phyloP scores from a whole-genome alignment of 2,329 filamentous ascomycete genomes.

The Neobulgaria alba region DNA sequence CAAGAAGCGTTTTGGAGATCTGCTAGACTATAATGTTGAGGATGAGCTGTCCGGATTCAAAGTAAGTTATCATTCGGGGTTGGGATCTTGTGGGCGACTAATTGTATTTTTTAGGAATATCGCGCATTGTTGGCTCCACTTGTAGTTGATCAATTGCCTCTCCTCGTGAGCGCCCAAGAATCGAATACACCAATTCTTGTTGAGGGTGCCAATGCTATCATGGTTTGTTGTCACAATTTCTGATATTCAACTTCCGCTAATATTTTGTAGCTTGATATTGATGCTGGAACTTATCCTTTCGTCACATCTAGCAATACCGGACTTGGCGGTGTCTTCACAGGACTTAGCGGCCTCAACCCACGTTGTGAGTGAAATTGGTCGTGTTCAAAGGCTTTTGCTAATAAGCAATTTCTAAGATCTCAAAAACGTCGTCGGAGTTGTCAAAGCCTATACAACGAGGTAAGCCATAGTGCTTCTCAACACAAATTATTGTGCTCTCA shows the following conservation, averaged over 20 bases:
- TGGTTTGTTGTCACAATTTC: slow-evolving; percentile 29
- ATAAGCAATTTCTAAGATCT: slow-evolving; percentile 28
- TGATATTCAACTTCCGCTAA: background rate
- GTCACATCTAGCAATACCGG: slow-evolving; percentile 29
- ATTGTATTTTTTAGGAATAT: slow-evolving; percentile 37
- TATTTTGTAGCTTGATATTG: slow-evolving; percentile 39
- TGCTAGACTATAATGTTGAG: slow-evolving; percentile 58
- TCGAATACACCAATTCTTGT: slow-evolving; percentile 53
- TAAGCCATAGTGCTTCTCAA: background rate
- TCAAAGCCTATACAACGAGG: slow-evolving; percentile 47
- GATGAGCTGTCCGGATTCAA: slow-evolving; percentile 58
- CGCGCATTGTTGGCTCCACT: slow-evolving; percentile 48
- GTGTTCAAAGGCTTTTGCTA: background rate
- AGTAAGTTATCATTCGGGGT: slow-evolving; percentile 21
- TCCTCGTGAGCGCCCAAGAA: slow-evolving; percentile 53
- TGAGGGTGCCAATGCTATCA: slow-evolving; percentile 59
- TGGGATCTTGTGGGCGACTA: no score
- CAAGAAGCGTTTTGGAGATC: slow-evolving; percentile 59
- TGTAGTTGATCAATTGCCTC: slow-evolving; percentile 54
- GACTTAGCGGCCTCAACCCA: slow-evolving; percentile 48
- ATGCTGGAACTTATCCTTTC: slow-evolving; percentile 44
- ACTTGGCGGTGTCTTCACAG: slow-evolving; percentile 52
- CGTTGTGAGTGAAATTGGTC: slow-evolving; percentile 29
- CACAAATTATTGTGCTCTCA: background rate
- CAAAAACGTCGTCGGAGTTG: slow-evolving; percentile 54